Evolutionary conservation across 2,329 filamentous ascomycete genomes (phyloP).

Genomic region (Sclerotinia nivalis): DNA sequence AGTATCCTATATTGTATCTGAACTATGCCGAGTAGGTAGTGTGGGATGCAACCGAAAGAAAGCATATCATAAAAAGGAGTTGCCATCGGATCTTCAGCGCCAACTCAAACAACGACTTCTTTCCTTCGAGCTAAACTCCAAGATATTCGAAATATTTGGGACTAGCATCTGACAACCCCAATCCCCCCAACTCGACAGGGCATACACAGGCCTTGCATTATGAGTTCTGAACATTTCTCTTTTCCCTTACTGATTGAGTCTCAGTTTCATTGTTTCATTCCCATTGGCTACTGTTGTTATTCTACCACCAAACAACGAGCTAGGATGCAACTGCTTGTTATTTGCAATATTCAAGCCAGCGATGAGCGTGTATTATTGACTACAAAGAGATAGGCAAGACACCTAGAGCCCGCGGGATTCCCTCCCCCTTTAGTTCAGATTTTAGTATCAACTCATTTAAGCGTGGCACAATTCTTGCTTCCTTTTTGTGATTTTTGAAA

Average conservation of each 20-base stretch:
- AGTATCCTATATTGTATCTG: not conserved
- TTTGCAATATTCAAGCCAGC: not conserved
- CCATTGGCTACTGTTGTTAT: not conserved
- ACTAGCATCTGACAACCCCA: not conserved
- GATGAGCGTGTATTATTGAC: not conserved
- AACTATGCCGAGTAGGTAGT: not conserved
- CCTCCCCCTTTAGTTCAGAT: not conserved
- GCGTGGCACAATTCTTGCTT: not conserved
- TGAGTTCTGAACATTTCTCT: not conserved
- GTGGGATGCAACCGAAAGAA: not conserved
- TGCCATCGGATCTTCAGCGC: not conserved
- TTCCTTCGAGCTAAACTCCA: not conserved
- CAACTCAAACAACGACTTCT: not conserved
- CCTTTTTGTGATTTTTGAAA: not conserved
- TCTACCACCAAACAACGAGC: not conserved
- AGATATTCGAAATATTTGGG: not conserved
- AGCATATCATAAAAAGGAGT: too few species aligned
- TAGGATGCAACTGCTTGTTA: not conserved
- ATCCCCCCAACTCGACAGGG: not conserved
- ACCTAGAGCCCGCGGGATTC: not conserved
- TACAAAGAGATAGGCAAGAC: not conserved
- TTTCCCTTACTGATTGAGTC: not conserved
- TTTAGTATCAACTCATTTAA: not conserved
- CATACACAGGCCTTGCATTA: not conserved
- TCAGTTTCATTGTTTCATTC: too few species aligned